phyloP scores from a whole-genome alignment of 2,329 filamentous ascomycete genomes.

The Cladosporium sphaerospermum region DNA sequence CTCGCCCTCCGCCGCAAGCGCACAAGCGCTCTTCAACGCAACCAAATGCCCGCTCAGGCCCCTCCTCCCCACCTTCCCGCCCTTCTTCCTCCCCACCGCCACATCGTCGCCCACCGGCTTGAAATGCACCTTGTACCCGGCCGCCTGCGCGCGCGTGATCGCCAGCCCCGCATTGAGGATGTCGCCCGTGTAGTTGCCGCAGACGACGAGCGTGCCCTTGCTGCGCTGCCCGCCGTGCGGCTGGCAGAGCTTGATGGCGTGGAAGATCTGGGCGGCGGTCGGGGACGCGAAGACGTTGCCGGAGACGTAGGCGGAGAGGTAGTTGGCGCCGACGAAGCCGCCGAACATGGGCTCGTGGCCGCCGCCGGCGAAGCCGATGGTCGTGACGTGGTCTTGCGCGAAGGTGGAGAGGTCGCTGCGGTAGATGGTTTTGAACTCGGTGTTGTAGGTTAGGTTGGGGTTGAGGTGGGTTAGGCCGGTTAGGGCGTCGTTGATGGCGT shows the following conservation, averaged over 20 bases:
- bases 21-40: conserved; percentile 56
- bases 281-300: conserved; percentile 61
- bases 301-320: conserved; percentile 55
- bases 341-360: conserved; percentile 55
- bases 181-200: conserved; percentile 61
- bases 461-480: conserved; percentile 31
- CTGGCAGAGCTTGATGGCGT: conserved; percentile 50
- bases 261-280: conserved; percentile 56
- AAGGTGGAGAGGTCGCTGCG: conserved; percentile 29
- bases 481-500: conserved; percentile 32
- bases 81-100: conserved; percentile 51
- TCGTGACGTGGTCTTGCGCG: conserved; percentile 28
- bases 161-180: conserved; percentile 58
- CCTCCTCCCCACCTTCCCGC: conserved; percentile 54
- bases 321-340: conserved; percentile 56
- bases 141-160: conserved; percentile 51
- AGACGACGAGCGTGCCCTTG: conserved; percentile 52
- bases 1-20: conserved; percentile 37
- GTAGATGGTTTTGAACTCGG: conserved; percentile 33
- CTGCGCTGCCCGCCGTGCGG: conserved; percentile 36
- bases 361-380: conserved; percentile 33
- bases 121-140: conserved; percentile 50
- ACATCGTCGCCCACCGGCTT: conserved; percentile 61
- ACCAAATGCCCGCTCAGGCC: conserved; percentile 57
- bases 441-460: conserved; percentile 28